Evolutionary conservation across 169 alveolate genomes (phyloP).

Genomic region (Eimeria praecox): DNA sequence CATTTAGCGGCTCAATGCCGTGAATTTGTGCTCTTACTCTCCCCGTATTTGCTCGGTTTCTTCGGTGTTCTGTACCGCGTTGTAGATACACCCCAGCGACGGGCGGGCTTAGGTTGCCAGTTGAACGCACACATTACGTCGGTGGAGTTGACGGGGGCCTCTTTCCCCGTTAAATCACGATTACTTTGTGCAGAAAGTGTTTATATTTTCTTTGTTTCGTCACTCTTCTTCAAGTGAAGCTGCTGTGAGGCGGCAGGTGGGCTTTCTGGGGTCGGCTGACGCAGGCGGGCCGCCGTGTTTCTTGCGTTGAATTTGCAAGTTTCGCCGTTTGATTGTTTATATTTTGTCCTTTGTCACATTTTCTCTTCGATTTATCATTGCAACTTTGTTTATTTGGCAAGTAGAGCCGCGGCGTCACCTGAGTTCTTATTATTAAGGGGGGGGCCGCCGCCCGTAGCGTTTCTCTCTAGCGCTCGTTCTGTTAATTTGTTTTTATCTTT

Average conservation of each 20-base stretch:
- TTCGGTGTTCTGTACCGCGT: not conserved
- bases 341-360: not conserved
- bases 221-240: not conserved
- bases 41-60: not conserved
- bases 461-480: not conserved
- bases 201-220: not conserved
- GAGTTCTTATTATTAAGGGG: not conserved
- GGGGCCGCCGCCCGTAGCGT: not conserved
- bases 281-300: slow-evolving; percentile 13
- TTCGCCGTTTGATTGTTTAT: not conserved
- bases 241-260: not conserved
- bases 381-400: slow-evolving; percentile 16
- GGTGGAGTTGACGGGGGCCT: not conserved
- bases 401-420: slow-evolving; percentile 32
- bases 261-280: slow-evolving; percentile 41
- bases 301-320: not conserved
- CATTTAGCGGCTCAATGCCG: slow-evolving; percentile 65
- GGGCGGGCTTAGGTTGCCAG: not conserved
- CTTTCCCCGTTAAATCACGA: not conserved
- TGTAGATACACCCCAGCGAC: slow-evolving; percentile 6
- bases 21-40: not conserved
- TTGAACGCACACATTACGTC: slow-evolving; percentile 13
- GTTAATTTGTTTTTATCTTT: not conserved
- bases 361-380: not conserved
- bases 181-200: not conserved